phyloP scores from a whole-genome alignment of 768 basidiomycete species.

The Ephemerocybe angulata region DNA sequence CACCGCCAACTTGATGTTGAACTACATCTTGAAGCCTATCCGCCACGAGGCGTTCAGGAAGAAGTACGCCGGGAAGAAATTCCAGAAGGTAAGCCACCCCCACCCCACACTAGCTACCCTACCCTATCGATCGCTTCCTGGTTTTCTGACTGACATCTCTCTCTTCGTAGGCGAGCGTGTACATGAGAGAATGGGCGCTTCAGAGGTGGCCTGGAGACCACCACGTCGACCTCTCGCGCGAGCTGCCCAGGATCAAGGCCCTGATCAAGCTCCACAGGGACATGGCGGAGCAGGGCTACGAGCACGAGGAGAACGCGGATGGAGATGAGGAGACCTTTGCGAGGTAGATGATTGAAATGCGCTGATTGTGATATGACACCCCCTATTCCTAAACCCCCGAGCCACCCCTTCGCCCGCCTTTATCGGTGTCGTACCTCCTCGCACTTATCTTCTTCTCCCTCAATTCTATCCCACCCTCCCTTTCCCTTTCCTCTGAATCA shows the following conservation, averaged over 20 bases:
- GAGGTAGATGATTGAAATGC: background rate
- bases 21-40: constrained; percentile 80
- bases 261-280: constrained; percentile 44
- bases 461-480: background rate
- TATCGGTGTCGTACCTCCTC: constrained; percentile 3
- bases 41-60: constrained; percentile 85
- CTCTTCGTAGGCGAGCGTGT: constrained; percentile 87
- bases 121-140: background rate
- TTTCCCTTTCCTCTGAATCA: background rate
- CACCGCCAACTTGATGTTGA: constrained; percentile 88
- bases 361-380: background rate
- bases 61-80: constrained; percentile 91
- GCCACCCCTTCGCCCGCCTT: too few relatives aligned
- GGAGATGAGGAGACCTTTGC: constrained; percentile 11
- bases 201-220: constrained; percentile 65
- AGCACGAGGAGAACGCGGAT: constrained; percentile 7
- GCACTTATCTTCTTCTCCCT: constrained; percentile 7
- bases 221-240: constrained; percentile 54
- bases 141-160: too few relatives aligned
- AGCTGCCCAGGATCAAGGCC: constrained; percentile 58
- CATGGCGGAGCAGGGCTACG: constrained; percentile 25
- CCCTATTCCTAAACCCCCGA: background rate
- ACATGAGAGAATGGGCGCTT: constrained; percentile 82
- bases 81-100: constrained; percentile 61
- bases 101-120: background rate